These are phyloP conservation scores for Rauvolfia tetraphylla DNA, from an alignment of 257 asterid species.

Conservation along the genomic window DNA sequence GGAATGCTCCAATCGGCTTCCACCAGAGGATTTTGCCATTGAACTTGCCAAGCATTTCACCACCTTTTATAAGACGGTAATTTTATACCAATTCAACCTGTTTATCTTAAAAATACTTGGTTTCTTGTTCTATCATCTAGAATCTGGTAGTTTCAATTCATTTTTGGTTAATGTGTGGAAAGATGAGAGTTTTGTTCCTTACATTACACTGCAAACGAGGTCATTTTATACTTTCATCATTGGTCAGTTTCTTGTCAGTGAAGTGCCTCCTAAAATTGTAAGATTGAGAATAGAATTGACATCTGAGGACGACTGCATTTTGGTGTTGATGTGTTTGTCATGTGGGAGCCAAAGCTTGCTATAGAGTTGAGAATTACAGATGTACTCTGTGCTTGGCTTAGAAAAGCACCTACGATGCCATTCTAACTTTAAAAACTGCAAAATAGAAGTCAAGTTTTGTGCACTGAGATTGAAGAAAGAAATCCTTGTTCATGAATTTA, in stretches of 20 bases:
- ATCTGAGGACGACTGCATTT: not conserved
- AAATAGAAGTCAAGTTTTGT: not conserved
- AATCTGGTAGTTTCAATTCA: not conserved
- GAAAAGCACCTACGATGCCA: not conserved
- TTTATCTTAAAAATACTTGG: not conserved
- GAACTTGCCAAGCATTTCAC: slow-evolving; percentile 86
- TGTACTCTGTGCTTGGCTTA: not conserved
- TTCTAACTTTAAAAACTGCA: not conserved
- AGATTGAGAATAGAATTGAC: not conserved
- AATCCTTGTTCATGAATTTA: not conserved
- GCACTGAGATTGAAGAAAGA: not conserved
- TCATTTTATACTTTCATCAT: not conserved
- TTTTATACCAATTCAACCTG: not conserved
- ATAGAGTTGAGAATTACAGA: not conserved
- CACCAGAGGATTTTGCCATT: slow-evolving; percentile 83
- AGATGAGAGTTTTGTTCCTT: not conserved
- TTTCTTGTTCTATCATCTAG: not conserved
- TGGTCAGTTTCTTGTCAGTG: not conserved
- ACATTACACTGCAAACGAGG: no score
- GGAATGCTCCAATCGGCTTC: slow-evolving; percentile 60
- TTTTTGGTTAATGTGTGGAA: not conserved
- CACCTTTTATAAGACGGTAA: slow-evolving; percentile 68
- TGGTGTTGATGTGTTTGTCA: not conserved
- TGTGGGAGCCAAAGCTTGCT: not conserved
- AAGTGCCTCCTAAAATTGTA: not conserved